These are phyloP conservation scores for Fomitopsis pinicola DNA, from an alignment of 1,284 basidiomycete species.

Conservation along the genomic window DNA sequence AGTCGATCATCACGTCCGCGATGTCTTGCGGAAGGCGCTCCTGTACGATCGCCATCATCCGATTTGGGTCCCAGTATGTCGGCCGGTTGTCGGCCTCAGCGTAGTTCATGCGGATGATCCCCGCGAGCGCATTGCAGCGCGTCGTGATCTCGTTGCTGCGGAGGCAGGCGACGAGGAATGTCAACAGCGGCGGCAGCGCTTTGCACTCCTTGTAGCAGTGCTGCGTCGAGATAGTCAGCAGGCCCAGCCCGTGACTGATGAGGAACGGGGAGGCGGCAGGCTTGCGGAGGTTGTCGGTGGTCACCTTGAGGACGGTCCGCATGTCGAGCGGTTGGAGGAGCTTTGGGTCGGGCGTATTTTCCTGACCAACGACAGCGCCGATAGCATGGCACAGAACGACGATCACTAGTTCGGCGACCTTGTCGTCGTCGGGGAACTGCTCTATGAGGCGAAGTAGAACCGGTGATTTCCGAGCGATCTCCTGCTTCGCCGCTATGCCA, in stretches of 20 bases:
- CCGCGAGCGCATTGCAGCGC: conserved; percentile 45
- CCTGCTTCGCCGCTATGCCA: conserved; percentile 41
- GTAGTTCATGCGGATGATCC: conserved; percentile 44
- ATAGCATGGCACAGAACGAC: conserved; percentile 51
- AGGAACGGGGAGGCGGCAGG: conserved; percentile 40
- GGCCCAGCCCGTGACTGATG: conserved; percentile 46
- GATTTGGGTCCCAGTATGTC: conserved; percentile 38
- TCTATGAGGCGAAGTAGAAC: conserved; percentile 41
- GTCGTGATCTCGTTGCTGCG: conserved; percentile 48
- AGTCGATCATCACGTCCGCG: conserved; percentile 40
- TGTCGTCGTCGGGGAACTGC: conserved; percentile 44
- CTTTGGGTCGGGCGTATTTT: conserved; percentile 31
- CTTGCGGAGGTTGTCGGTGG: conserved; percentile 39
- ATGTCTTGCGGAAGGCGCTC: conserved; percentile 44
- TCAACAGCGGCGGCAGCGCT: conserved; percentile 36
- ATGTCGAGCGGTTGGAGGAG: conserved; percentile 41
- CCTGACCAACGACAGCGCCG: conserved; percentile 38
- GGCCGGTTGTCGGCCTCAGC: conserved; percentile 41
- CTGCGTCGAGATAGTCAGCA: conserved; percentile 39
- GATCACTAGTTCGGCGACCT: conserved; percentile 47
- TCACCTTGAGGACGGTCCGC: conserved; percentile 37
- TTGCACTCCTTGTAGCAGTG: conserved; percentile 42
- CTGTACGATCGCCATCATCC: conserved; percentile 34
- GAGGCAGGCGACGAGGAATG: conserved; percentile 50
- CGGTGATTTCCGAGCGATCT: conserved; percentile 44